phyloP scores from a whole-genome alignment of 2,329 filamentous ascomycete species.

The Colletotrichum gigasporum region DNA sequence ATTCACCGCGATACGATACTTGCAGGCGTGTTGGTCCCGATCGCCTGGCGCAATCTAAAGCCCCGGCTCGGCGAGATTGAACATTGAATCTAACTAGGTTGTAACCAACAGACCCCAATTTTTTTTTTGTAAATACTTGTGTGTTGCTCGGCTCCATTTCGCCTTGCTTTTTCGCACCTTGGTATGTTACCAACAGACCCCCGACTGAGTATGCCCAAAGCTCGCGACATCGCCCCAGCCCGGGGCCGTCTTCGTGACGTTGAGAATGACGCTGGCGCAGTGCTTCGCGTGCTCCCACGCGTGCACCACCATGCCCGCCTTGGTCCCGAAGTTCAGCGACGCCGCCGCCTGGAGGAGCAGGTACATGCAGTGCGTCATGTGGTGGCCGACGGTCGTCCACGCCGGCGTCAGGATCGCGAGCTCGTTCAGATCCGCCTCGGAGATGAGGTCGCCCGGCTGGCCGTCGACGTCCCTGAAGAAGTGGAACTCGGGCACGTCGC shows the following conservation, averaged over 20 bases:
- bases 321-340: background rate
- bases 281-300: constrained; percentile 11
- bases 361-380: constrained; percentile 19
- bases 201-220: constrained; percentile 11
- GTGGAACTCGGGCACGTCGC: background rate
- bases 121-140: no score
- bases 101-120: no score
- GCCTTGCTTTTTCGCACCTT: no score
- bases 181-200: constrained; percentile 5
- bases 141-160: no score
- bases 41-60: no score
- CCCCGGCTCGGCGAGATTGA: no score
- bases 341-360: constrained; percentile 10
- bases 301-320: constrained; percentile 21
- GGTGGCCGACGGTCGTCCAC: constrained; percentile 8
- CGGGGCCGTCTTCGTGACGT: constrained; percentile 5
- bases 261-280: constrained; percentile 8
- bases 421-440: background rate
- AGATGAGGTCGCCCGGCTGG: background rate
- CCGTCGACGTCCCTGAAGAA: constrained; percentile 6
- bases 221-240: constrained; percentile 1
- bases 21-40: no score
- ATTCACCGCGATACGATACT: no score
- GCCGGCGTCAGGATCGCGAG: background rate
- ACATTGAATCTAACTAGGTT: no score